Evolutionary conservation across 345 rosid genomes (phyloP), one percentile per base, ranked within the genome.

Genomic region (Cardamine resedifolia): DNA sequence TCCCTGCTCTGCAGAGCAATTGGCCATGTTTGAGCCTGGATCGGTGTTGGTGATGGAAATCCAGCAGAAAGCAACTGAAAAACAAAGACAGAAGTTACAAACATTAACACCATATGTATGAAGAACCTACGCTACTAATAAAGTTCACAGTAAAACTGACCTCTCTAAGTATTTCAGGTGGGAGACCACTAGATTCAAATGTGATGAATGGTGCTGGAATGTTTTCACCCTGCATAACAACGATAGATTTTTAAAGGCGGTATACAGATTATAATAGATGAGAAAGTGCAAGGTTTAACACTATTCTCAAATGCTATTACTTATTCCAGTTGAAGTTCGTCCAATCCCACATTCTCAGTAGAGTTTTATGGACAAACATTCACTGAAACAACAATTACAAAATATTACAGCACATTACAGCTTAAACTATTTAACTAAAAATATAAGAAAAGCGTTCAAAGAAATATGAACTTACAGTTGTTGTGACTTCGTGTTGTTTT

Each of bases 11-110:
- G 93, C 41, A 95, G 72, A 20, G 99, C 96, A 83, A 95, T 89
- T 47, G 99, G 96, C 99, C 99, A 95, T 45, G 99, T 89, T 83
- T 94, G 99, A 61, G 99, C 97, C 81, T 94, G 99, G 69, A 94
- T 94, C 7, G 99, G 99, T 38, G 99, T 94, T 33, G 99, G 99
- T 20, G 87, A 81, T 26, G 83, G 59, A 69, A 94, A 94, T 33
- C 99, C 99, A 68, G 99, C 97, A 75, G 90, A 74, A 77, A 84
- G 86, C 38, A 94, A 83, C 99, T 94, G 93, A 76, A 74, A 68
- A 63, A 73, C 50, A 53, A 45, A 66, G 19, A 41, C 50, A 53
- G n/a, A 45, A 66, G 11, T 31, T 23, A 52, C 10, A 44, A 51
- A 53, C 58, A 65, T 66, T 58, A 72, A 44, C 39, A 59, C 31